These are phyloP conservation scores for Venturiaceae sp. DNA, from an alignment of 2,329 filamentous ascomycete genomes.

Conservation along the genomic window DNA sequence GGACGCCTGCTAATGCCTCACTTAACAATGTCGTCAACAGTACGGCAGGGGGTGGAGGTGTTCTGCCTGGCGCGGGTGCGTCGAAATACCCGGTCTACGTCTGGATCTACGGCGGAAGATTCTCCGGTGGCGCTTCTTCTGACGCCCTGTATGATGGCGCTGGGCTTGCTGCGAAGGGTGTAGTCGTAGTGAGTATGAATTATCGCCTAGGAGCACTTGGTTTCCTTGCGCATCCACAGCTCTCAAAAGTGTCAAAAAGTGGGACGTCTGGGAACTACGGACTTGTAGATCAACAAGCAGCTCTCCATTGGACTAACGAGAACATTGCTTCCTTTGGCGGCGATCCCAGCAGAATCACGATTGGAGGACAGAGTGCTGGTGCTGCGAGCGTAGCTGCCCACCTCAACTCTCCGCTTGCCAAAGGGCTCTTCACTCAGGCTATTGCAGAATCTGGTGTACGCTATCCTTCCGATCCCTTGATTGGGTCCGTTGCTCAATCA, in stretches of 20 bases:
- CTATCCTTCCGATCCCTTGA: not conserved
- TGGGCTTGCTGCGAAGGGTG: not conserved
- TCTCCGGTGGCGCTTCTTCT: not conserved
- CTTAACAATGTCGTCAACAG: not conserved
- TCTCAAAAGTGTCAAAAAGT: not conserved
- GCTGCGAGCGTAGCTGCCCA: conserved; percentile 44
- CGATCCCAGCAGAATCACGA: too few relatives aligned
- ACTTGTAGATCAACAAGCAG: conserved; percentile 41
- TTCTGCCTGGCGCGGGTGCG: not conserved
- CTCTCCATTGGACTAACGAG: too few relatives aligned
- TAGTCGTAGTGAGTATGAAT: not conserved
- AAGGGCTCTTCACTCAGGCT: not conserved
- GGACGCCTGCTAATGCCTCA: not conserved
- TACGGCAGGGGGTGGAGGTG: not conserved
- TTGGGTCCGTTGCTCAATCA: not conserved
- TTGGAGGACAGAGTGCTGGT: too few relatives aligned
- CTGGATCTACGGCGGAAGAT: not conserved
- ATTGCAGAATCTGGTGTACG: not conserved
- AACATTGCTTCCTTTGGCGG: too few relatives aligned
- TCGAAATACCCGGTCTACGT: not conserved
- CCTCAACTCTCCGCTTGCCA: conserved; percentile 14
- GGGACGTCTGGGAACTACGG: conserved; percentile 31
- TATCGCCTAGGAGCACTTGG: not conserved
- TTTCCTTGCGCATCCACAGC: not conserved
- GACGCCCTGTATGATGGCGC: not conserved